phyloP scores from a whole-genome alignment of 2,329 filamentous ascomycete species.

The Scedosporium minutisporum region DNA sequence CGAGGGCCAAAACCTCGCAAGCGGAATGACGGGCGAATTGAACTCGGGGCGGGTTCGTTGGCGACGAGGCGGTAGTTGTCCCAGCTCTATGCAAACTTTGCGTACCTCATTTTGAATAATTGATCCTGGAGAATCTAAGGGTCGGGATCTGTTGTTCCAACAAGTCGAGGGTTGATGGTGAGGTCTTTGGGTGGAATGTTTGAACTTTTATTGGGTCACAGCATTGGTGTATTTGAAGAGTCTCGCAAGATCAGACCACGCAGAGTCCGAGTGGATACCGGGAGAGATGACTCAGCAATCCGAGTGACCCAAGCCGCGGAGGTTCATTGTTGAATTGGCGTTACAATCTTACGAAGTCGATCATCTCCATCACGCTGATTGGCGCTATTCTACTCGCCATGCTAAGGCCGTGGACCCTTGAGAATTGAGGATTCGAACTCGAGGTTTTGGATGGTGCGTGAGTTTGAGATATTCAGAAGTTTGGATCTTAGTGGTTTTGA shows the following conservation, averaged over 20 bases:
- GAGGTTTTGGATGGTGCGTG: too few relatives aligned
- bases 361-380: too few relatives aligned
- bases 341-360: too few relatives aligned
- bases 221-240: background rate
- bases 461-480: too few relatives aligned
- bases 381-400: too few relatives aligned
- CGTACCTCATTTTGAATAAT: slow-evolving; percentile 30
- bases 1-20: background rate
- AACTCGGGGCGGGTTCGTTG: background rate
- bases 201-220: slow-evolving; percentile 9
- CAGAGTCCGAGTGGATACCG: background rate
- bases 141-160: slow-evolving; percentile 3
- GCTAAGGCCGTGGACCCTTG: too few relatives aligned
- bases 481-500: too few relatives aligned
- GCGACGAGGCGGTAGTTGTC: background rate
- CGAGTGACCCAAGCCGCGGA: background rate
- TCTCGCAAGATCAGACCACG: slow-evolving; percentile 3
- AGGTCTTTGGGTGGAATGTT: slow-evolving; percentile 10
- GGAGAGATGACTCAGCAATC: background rate
- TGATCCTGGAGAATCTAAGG: slow-evolving; percentile 12
- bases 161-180: slow-evolving; percentile 14
- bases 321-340: too few relatives aligned
- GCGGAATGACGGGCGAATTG: background rate
- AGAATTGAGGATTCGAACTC: too few relatives aligned
- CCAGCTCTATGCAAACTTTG: background rate